Evolutionary conservation across 495 filamentous ascomycete species (phyloP).

Genomic region (Aspergillus panamensis): DNA sequence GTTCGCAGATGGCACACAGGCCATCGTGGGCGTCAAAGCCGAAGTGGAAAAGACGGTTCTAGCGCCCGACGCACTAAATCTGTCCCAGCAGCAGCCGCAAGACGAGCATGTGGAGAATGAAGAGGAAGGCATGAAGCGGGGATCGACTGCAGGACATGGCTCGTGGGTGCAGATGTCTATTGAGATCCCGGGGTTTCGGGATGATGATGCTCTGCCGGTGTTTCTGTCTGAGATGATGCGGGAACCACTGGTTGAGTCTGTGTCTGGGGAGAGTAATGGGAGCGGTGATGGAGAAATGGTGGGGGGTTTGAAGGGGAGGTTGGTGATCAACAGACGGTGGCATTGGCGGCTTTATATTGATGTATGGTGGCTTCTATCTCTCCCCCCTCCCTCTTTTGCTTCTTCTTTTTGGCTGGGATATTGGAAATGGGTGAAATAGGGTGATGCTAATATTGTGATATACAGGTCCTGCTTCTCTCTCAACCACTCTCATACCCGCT

Average conservation of each 20-base stretch:
- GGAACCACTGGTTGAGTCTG: constrained; percentile 74
- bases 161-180: constrained; percentile 80
- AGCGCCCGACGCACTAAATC: constrained; percentile 29
- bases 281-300: constrained; percentile 37
- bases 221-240: constrained; percentile 82
- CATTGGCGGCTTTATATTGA: constrained; percentile 97
- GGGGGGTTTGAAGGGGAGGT: constrained; percentile 61
- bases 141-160: constrained; percentile 39
- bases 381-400: background rate
- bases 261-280: constrained; percentile 19
- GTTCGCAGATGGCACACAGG: constrained; percentile 92
- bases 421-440: background rate
- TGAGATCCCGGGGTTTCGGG: constrained; percentile 80
- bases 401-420: background rate
- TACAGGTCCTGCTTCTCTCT: constrained; percentile 86
- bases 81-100: constrained; percentile 24
- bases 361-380: constrained; percentile 51
- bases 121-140: constrained; percentile 27
- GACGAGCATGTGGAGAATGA: constrained; percentile 26
- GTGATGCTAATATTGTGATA: constrained; percentile 4
- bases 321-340: constrained; percentile 83
- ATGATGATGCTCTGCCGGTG: constrained; percentile 86
- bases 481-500: constrained; percentile 88
- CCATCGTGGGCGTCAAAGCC: constrained; percentile 89
- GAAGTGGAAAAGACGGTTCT: constrained; percentile 72